Evolutionary conservation across 345 rosid species (phyloP), one percentile per base, ranked within the genome.

Genomic region (Erysimum cheiranthoides): DNA sequence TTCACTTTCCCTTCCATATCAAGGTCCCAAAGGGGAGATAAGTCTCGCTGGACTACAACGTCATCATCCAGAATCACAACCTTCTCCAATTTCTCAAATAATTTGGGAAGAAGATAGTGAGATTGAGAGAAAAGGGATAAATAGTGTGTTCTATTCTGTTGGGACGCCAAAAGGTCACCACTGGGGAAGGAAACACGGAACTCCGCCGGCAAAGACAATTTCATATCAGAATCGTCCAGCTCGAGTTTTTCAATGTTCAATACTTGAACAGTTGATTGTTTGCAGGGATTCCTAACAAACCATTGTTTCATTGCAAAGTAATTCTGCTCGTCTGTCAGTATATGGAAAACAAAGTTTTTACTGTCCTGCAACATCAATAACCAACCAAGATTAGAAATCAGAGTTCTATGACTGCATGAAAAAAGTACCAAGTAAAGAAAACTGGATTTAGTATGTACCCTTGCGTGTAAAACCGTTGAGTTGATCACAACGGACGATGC

Each of bases 401-500:
- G 69, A 28, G 75, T 73, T 30, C 31, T 36, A 30, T 1, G 52
- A 45, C 64, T 59, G 47, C 36, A 54, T 40, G 16, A 38, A 35
- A 27, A 30, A 25, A 61, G 68, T 51, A 17, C 49, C 73, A 71
- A 75, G 56, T 65, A 65, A 51, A 40, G 65, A 10, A 54, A 68
- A 27, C 34, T 50, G 67, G 60, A 52, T 53, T 40, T 10, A 47
- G 51, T 62, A 46, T 86, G 5, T 88, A 92, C 98, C 18, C 81
- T 78, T 63, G 99, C 87, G 62, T 89, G 84, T 83, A 81, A 59
- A 70, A 84, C 88, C 25, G 91, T 90, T 61, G 99, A 93, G 83
- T 90, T 93, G 77, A 95, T 86, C 63, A 85, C 96, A 73, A 96
- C 99, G 1, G 98, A 91, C 9, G 93, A 84, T 16, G 99, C 99